Evolutionary conservation across 305 asterid genomes (phyloP), one percentile per base, ranked within the genome.

Genomic region (Solanum hybrid): DNA sequence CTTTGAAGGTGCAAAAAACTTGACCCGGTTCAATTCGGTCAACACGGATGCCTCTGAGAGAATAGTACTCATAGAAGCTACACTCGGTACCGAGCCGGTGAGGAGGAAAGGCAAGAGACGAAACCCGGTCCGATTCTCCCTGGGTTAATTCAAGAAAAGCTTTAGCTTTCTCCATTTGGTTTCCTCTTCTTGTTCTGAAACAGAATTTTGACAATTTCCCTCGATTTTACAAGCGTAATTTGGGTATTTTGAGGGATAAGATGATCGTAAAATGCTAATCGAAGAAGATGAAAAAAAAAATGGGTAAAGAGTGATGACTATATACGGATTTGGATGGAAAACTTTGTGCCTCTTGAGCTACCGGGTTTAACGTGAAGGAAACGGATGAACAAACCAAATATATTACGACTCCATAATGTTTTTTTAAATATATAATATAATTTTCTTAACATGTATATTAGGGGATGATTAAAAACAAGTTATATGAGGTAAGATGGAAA

Each of bases 31-130:
- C 92, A 89, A 92, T 84, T 76, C 90, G 93, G 90, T 92, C 93
- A 89, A 96, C 93, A 71, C 94, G 93, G 90, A 95, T 89, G 46
- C 97, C 98, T 86, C 93, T 93, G 74, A 92, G 92, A 61, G 90
- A 91, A 89, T 94, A 92, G 86, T 91, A 94, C 92, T 95, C 96
- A 90, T 93, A 96, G 91, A 96, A 95, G 95, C 96, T 95, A 5
- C 92, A 67, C 31, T 92, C 94, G 5, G 76, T 26, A 51, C 89
- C 90, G 29, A 93, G 79, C 9, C 89, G 90, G 78, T 92, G 97
- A n/a, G 96, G 92, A 79, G 94, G 95, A 88, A 95, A 92, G 29
- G 87, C 67, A 64, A 95, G 93, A 69, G 92, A 91, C 2, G 94
- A 90, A 33, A 94, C 91, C 84, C 85, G 89, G 34, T 89, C 96